Percentiles rank a stretch among this genome's conserved stretches.
Evolutionary conservation across 345 rosid species (phyloP).

Genomic region (Geranium rotundifolium): DNA sequence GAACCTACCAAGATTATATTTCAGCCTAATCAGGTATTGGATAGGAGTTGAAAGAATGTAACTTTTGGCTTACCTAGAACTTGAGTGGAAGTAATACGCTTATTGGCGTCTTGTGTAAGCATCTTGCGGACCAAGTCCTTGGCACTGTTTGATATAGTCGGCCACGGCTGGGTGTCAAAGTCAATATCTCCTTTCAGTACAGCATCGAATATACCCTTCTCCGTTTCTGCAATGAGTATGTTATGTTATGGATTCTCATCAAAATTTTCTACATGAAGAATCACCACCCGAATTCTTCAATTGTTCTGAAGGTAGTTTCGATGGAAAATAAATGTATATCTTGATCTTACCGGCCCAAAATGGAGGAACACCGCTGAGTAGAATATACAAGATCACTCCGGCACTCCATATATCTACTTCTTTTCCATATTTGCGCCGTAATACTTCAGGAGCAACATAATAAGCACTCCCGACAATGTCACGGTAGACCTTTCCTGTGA

Average conservation of each 20-base stretch:
- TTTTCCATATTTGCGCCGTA: conserved; percentile 62
- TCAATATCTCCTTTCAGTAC: conserved; percentile 20
- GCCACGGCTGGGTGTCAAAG: conserved; percentile 23
- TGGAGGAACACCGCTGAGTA: conserved; percentile 92
- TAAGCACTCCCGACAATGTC: conserved; percentile 85
- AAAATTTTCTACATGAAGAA: too few relatives aligned
- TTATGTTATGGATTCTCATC: neutral
- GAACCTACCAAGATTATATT: too few relatives aligned
- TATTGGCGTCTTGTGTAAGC: conserved; percentile 21
- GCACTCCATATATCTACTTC: conserved; percentile 92
- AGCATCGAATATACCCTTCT: conserved; percentile 26
- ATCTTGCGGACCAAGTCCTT: conserved; percentile 21
- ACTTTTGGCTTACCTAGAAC: conserved; percentile 12
- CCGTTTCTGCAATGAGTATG: conserved; percentile 12
- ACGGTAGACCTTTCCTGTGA: conserved; percentile 50
- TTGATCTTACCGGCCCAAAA: conserved; percentile 70
- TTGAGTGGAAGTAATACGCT: conserved; percentile 20
- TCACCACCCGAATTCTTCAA: too few relatives aligned
- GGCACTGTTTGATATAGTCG: conserved; percentile 20
- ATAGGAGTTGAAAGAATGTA: too few relatives aligned
- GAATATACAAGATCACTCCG: conserved; percentile 67
- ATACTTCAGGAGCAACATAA: conserved; percentile 86
- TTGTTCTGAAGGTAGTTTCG: neutral
- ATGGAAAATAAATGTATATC: neutral
- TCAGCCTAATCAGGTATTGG: too few relatives aligned